phyloP scores from a whole-genome alignment of 208 protist genomes.

The Crithidia bombi region DNA sequence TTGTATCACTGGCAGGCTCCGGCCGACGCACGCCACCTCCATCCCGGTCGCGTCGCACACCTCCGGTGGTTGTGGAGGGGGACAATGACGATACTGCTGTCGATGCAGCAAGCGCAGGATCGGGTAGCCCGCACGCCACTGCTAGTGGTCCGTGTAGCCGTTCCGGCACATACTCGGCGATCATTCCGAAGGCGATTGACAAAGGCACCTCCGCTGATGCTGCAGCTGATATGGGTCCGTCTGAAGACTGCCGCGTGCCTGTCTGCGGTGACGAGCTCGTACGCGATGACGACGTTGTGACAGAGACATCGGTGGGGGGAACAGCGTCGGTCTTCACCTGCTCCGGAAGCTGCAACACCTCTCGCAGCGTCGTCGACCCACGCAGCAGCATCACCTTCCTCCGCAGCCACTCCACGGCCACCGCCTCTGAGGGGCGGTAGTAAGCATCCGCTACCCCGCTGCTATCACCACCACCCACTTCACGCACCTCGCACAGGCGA shows the following conservation, averaged over 20 bases:
- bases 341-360: conserved; percentile 42
- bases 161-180: conserved; percentile 72
- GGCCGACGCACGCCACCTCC: no score
- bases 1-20: background rate
- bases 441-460: background rate
- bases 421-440: conserved; percentile 60
- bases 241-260: no score
- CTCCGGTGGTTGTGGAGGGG: background rate
- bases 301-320: no score
- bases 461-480: conserved; percentile 19
- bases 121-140: conserved; percentile 38
- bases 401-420: conserved; percentile 57
- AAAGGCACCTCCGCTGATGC: conserved; percentile 43
- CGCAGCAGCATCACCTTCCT: conserved; percentile 37
- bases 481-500: conserved; percentile 56
- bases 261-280: no score
- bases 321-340: background rate
- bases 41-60: no score
- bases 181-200: conserved; percentile 48
- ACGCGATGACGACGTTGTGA: no score
- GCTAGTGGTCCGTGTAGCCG: conserved; percentile 36
- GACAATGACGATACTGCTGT: conserved; percentile 10
- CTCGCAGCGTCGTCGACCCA: conserved; percentile 35
- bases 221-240: background rate
- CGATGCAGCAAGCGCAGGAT: background rate